Conservation (phyloP, 441 rosid genomes). For the Biscutella laevigata region DNA sequence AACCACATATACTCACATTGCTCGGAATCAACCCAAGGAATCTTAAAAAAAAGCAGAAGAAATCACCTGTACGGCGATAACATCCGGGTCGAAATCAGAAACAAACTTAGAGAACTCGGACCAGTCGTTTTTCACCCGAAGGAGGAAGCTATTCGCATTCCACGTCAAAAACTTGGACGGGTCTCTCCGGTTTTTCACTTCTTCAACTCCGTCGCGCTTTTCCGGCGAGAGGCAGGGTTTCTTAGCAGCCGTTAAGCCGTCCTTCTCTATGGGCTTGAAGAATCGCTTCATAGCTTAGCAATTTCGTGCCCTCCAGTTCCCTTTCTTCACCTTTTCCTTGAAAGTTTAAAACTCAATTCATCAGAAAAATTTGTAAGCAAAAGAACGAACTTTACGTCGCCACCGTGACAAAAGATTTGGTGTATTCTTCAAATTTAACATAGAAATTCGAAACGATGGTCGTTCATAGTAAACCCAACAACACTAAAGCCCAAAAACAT, state of each 20-base stretch:
- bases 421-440: neutral
- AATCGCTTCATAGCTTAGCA: slow-evolving; percentile 67
- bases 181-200: slow-evolving; percentile 33
- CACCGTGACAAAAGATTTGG: neutral
- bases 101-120: slow-evolving; percentile 62
- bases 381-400: slow-evolving; percentile 4
- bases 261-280: slow-evolving; percentile 83
- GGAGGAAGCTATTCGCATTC: slow-evolving; percentile 95
- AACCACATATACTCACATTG: slow-evolving; percentile 2
- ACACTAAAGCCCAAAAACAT: slow-evolving; percentile 5
- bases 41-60: neutral
- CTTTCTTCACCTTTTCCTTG: neutral
- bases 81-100: slow-evolving; percentile 63
- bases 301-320: neutral
- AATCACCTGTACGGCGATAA: slow-evolving; percentile 75
- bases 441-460: neutral
- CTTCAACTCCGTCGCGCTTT: slow-evolving; percentile 21
- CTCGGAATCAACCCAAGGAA: neutral
- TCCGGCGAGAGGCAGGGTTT: slow-evolving; percentile 45
- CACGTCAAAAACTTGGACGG: slow-evolving; percentile 80
- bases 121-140: slow-evolving; percentile 91
- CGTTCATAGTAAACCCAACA: slow-evolving; percentile 2
- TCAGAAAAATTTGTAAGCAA: neutral
- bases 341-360: neutral
- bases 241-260: slow-evolving; percentile 47